Evolutionary conservation across 345 rosid genomes (phyloP).

Genomic region (Clausena lansium): DNA sequence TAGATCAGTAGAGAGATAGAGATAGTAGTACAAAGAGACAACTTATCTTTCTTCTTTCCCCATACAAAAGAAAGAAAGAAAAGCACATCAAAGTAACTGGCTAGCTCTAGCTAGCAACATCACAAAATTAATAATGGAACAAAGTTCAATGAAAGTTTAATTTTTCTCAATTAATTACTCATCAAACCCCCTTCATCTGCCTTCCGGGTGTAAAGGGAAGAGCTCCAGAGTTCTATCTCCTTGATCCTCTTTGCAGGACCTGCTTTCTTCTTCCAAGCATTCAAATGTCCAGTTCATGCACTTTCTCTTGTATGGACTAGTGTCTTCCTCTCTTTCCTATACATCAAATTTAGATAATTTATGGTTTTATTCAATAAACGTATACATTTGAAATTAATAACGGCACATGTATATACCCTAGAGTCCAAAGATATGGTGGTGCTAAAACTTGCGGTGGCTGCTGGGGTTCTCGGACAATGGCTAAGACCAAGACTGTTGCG

Average conservation of each 20-base stretch:
- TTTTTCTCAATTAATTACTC: neutral
- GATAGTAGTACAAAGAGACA: conserved; percentile 27
- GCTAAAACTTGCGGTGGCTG: conserved; percentile 22
- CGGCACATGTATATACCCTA: conserved; percentile 20
- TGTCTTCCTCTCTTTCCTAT: conserved; percentile 48
- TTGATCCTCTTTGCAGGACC: conserved; percentile 36
- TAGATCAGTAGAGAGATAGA: conserved; percentile 10
- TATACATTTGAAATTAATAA: too few species aligned
- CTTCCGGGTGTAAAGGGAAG: conserved; percentile 95
- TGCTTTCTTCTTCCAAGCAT: conserved; percentile 53
- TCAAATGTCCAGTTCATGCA: conserved; percentile 87
- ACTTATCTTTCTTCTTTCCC: conserved; percentile 39
- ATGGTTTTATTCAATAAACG: too few species aligned
- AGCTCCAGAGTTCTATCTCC: conserved; percentile 83
- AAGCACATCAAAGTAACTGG: conserved; percentile 16
- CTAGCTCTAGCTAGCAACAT: neutral
- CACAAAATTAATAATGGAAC: conserved; percentile 5
- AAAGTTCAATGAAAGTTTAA: conserved; percentile 2
- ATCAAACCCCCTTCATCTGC: conserved; percentile 38
- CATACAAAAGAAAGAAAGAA: conserved; percentile 23
- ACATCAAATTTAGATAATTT: neutral
- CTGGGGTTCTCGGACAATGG: conserved; percentile 44
- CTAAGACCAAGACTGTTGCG: conserved; percentile 62
- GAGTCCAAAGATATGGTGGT: conserved; percentile 43
- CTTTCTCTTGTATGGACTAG: conserved; percentile 74